Percentiles rank a stretch among this genome's conserved stretches.
Conservation (phyloP, 164 flowering plant species). For the Santalum album region DNA sequence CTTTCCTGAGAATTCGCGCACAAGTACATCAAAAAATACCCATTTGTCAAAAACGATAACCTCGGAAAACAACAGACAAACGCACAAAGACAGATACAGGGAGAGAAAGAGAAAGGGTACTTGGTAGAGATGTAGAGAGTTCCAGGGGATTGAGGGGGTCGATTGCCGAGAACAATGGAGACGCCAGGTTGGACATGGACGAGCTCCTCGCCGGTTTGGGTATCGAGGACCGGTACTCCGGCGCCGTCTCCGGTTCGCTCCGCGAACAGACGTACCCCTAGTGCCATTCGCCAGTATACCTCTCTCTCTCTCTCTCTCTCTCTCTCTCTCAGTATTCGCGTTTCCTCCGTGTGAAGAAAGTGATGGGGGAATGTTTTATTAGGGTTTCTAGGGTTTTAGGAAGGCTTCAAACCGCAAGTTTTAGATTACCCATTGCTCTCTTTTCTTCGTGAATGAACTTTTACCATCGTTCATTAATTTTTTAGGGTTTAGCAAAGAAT, state of each 20-base stretch:
- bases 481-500: too few species aligned
- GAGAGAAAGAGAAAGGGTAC: slow-evolving; percentile 21
- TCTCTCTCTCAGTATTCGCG: not conserved
- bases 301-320: not conserved
- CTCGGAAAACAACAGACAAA: not conserved
- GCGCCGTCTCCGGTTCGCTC: slow-evolving; percentile 41
- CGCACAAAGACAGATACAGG: not conserved
- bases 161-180: slow-evolving; percentile 56
- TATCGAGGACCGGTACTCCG: slow-evolving; percentile 54
- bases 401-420: too few species aligned
- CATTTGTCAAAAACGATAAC: too few species aligned
- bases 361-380: too few species aligned
- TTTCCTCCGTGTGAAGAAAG: too few species aligned
- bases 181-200: slow-evolving; percentile 63
- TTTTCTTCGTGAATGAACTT: too few species aligned
- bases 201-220: slow-evolving; percentile 60
- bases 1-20: slow-evolving; percentile 34
- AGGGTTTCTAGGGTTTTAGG: too few species aligned
- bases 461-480: too few species aligned
- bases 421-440: too few species aligned
- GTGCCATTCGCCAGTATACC: slow-evolving; percentile 34
- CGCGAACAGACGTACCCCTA: slow-evolving; percentile 45
- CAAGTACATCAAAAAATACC: slow-evolving; percentile 1
- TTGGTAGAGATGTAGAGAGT: slow-evolving; percentile 77
- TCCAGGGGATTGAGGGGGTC: slow-evolving; percentile 64